Conservation (phyloP, 2,329 filamentous ascomycete genomes). For the Diaporthe longicolla region DNA sequence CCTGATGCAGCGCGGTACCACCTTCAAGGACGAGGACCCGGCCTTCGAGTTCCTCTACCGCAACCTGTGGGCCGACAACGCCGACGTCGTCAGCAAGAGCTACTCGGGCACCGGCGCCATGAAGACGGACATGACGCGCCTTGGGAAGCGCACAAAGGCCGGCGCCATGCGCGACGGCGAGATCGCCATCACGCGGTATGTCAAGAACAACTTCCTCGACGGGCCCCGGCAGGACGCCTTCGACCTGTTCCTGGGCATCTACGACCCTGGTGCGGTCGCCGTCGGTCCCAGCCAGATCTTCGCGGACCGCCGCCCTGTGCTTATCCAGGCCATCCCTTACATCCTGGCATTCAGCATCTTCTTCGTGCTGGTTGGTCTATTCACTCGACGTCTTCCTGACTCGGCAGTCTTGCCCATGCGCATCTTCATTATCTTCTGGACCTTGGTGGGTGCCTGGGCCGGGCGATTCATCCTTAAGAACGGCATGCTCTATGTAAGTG, state of each 20-base stretch:
- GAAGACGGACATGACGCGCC: constrained; percentile 98
- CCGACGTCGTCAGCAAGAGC: constrained; percentile 90
- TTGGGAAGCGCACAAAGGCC: constrained; percentile 86
- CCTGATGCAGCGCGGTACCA: constrained; percentile 81
- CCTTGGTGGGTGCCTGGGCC: constrained; percentile 78
- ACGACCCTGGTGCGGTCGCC: constrained; percentile 80
- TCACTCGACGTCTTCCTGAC: constrained; percentile 80
- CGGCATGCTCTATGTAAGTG: constrained; percentile 93
- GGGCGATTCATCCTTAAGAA: constrained; percentile 84
- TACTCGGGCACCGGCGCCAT: constrained; percentile 97
- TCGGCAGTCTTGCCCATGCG: constrained; percentile 85
- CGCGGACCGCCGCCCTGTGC: constrained; percentile 84
- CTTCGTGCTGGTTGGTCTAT: constrained; percentile 81
- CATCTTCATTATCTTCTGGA: constrained; percentile 85
- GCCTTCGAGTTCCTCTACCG: constrained; percentile 93
- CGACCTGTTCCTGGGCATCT: constrained; percentile 91
- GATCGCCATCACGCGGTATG: constrained; percentile 90
- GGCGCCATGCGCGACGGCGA: constrained; percentile 89
- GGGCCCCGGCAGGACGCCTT: constrained; percentile 96
- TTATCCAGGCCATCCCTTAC: constrained; percentile 96
- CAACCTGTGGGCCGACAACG: constrained; percentile 98
- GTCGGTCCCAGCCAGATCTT: constrained; percentile 83
- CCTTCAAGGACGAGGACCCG: constrained; percentile 81
- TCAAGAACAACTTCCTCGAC: constrained; percentile 94
- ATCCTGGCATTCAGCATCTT: constrained; percentile 88